Evolutionary conservation across 495 filamentous ascomycete genomes (phyloP), one percentile per base, ranked within the genome.

Genomic region (Rhypophila decipiens): DNA sequence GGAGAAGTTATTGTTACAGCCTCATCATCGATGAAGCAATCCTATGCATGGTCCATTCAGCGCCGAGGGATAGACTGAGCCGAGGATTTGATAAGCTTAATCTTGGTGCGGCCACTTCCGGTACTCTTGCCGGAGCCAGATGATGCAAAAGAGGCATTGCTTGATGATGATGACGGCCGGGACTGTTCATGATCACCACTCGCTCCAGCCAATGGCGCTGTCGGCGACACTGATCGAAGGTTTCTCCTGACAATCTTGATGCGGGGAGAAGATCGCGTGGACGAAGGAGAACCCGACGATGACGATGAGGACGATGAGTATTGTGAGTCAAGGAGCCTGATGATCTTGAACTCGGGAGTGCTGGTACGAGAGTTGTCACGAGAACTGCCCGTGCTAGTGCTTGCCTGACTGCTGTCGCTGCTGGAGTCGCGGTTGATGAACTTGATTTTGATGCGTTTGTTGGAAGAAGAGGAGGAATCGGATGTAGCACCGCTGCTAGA

Each of bases 361-460:
- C 42, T 24, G 21, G 35, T 22, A 5, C 51, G 40, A 13, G 51
- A 52, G 19, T 23, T 42, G 17, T 45, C n/a, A n/a, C n/a, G n/a
- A n/a, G n/a, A n/a, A n/a, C n/a, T 47, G 12, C 31, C 21, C 29
- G 46, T 49, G 31, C 46, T 22, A 27, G 35, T 48, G 29, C 40
- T 24, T 23, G 12, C 21, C 21, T 27, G 31, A 43, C 51, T 53
- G 40, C 44, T 29, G 34, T 44, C 50, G 15, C 22, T 19, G 22
- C 37, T 35, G 24, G 35, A 13, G 34, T n/a, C 23, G 37, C 47
- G 39, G 12, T 24, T 18, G 5, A 47, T 36, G 13, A 58, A 35
- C 15, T 46, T 38, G 37, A 60, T 53, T 47, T 48, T 58, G 45
- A 58, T 60, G 27, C 58, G 45, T 2, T 47, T 47, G 11, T 42